phyloP scores from a whole-genome alignment of 2,329 filamentous ascomycete genomes.

The Talaromyces sp. region DNA sequence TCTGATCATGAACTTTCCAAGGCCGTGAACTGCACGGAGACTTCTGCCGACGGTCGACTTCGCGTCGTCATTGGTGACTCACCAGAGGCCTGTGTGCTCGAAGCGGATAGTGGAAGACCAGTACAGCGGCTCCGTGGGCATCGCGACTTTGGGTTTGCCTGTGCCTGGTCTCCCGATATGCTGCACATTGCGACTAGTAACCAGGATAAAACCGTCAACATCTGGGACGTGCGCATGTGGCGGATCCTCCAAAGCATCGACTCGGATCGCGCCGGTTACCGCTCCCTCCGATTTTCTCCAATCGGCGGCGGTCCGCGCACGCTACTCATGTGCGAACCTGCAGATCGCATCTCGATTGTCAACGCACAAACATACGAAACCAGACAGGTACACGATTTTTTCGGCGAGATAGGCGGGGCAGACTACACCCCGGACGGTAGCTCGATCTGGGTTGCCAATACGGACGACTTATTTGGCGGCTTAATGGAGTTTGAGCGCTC shows the following conservation, averaged over 20 bases:
- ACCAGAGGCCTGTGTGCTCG: slow-evolving; percentile 36
- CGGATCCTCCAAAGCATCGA: slow-evolving; percentile 34
- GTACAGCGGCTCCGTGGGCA: slow-evolving; percentile 36
- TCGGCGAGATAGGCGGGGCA: slow-evolving; percentile 41
- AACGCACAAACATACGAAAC: slow-evolving; percentile 38
- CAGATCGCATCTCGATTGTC: slow-evolving; percentile 40
- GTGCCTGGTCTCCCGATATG: slow-evolving; percentile 44
- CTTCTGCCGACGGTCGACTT: slow-evolving; percentile 38
- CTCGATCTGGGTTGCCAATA: slow-evolving; percentile 39
- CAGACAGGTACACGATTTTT: slow-evolving; percentile 42
- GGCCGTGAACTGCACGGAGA: slow-evolving; percentile 42
- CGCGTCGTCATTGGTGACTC: slow-evolving; percentile 42
- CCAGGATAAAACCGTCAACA: slow-evolving; percentile 42
- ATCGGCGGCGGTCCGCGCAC: slow-evolving; percentile 40
- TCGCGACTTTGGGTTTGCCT: slow-evolving; percentile 41
- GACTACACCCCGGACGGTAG: slow-evolving; percentile 38
- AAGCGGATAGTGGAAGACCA: slow-evolving; percentile 37
- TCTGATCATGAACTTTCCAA: slow-evolving; percentile 32
- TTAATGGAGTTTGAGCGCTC: slow-evolving; percentile 40
- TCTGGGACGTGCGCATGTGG: slow-evolving; percentile 43
- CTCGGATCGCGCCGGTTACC: slow-evolving; percentile 41
- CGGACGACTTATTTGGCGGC: slow-evolving; percentile 38
- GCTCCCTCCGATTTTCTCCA: slow-evolving; percentile 39
- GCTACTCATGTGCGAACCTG: slow-evolving; percentile 38
- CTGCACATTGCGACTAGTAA: slow-evolving; percentile 43